These are phyloP conservation scores for Parmelia sp. DNA, from an alignment of 495 filamentous ascomycete species.

Conservation along the genomic window DNA sequence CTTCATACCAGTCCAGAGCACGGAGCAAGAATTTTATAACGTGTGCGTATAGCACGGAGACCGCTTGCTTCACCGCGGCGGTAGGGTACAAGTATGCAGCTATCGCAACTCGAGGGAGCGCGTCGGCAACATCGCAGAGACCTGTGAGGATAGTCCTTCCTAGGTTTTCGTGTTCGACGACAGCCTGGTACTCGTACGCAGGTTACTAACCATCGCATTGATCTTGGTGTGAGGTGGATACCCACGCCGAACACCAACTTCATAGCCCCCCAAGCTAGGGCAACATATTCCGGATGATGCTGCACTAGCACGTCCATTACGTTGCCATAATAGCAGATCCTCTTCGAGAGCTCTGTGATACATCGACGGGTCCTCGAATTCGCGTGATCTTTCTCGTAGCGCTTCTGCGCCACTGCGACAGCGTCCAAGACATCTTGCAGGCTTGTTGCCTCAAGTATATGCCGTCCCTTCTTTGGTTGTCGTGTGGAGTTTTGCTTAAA, in stretches of 20 bases:
- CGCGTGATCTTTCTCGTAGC: not conserved
- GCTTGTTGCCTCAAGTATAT: not conserved
- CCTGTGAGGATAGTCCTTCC: constrained; percentile 22
- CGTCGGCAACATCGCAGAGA: constrained; percentile 30
- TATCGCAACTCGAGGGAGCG: constrained; percentile 33
- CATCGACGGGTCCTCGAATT: not conserved
- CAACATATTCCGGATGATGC: constrained; percentile 29
- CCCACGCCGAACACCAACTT: constrained; percentile 28
- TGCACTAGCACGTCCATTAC: constrained; percentile 27
- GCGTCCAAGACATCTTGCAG: constrained; percentile 7
- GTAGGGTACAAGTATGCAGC: constrained; percentile 32
- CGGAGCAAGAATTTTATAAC: constrained; percentile 31
- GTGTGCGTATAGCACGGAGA: constrained; percentile 31
- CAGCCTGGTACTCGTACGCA: constrained; percentile 5
- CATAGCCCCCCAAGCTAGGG: constrained; percentile 29
- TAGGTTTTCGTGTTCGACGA: constrained; percentile 15
- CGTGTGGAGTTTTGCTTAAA: not conserved
- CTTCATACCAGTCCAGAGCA: constrained; percentile 33
- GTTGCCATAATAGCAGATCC: constrained; percentile 23
- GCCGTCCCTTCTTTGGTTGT: not conserved
- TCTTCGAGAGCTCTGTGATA: constrained; percentile 5
- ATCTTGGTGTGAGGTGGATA: not conserved
- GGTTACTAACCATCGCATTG: not conserved
- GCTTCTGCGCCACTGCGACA: not conserved
- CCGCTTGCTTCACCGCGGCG: constrained; percentile 27